Evolutionary conservation across 192 early-diverging fungal genomes (phyloP), one percentile per base, ranked within the genome.

Genomic region (Mortierella alpina): DNA sequence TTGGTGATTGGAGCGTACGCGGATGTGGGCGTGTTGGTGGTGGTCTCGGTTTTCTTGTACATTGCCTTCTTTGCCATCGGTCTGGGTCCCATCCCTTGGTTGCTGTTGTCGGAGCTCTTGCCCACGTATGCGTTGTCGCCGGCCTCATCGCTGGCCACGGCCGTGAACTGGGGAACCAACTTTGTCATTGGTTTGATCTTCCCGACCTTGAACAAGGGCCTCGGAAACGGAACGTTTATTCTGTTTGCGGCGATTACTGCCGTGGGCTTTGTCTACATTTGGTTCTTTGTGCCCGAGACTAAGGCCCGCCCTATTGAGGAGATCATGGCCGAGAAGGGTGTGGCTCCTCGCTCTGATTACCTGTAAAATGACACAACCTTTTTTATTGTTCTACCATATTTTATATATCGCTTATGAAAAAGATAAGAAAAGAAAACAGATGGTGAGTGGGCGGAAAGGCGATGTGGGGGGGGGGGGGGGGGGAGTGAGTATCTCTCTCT

Each of bases 51-150:
- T 64, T 92, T 95, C 75, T 68, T 91, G 12, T 95, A 92, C 84
- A 93, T 92, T 52, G 90, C 90, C 39, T 86, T 84, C 66, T 96
- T 95, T 84, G 92, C 92, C 57, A 83, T 96, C 40, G 96, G 94
- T 46, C 78, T 94, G 2, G 94, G 94, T 44, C 90, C 92, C 4
- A 94, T 95, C 55, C 93, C 96, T 8, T 96, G 94, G 93, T 79
- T 95, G 39, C 86, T 93, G 42, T 84, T 92, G 0, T 91, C 93
- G 17, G 95, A 96, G 68, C 85, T 95, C 65, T 83, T 92, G 13
- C 95, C 96, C 1, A 86, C 88, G 7, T 93, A 93, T 66, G 93
- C 93, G 0, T 86, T 92, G 48, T 91, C 92, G 1, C 75, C 92
- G 12, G 90, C 93, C 41, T 90, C 91, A 1, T 87, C 91, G 7